A percentile compares a stretch with the other conserved stretches of the same genome.
These are phyloP conservation scores for Penicillium sp. DNA, from an alignment of 2,329 filamentous ascomycete species.

Conservation along the genomic window DNA sequence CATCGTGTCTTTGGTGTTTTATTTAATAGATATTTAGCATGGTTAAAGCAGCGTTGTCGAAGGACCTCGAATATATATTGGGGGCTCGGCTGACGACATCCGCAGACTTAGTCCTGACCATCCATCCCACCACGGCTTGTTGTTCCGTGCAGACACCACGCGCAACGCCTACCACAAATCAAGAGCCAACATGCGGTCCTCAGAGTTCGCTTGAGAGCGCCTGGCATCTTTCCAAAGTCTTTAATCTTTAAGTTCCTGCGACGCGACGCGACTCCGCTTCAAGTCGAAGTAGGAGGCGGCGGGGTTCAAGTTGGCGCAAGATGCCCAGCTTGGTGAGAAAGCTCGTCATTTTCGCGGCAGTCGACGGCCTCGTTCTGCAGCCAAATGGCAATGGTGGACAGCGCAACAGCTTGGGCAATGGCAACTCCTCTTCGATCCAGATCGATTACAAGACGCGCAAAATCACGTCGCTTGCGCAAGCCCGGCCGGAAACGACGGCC, in stretches of 20 bases:
- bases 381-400: slow-evolving; percentile 55
- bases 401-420: background rate
- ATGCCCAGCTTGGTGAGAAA: slow-evolving; percentile 81
- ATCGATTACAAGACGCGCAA: slow-evolving; percentile 64
- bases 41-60: no score
- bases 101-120: background rate
- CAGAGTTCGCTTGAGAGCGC: background rate
- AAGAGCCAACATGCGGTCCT: background rate
- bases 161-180: background rate
- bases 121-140: background rate
- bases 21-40: no score
- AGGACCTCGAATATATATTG: no score
- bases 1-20: background rate
- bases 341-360: slow-evolving; percentile 72
- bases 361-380: slow-evolving; percentile 79
- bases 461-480: slow-evolving; percentile 46
- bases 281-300: background rate
- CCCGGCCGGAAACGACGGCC: slow-evolving; percentile 22
- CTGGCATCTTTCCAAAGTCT: background rate
- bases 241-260: background rate
- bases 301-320: slow-evolving; percentile 11
- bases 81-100: slow-evolving; percentile 5
- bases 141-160: background rate
- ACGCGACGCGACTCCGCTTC: background rate
- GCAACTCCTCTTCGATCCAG: slow-evolving; percentile 29